A percentile compares a stretch with the other conserved stretches of the same genome.
phyloP scores from a whole-genome alignment of 2,329 filamentous ascomycete species.

The Ophiocordyceps camponoti-saundersi region DNA sequence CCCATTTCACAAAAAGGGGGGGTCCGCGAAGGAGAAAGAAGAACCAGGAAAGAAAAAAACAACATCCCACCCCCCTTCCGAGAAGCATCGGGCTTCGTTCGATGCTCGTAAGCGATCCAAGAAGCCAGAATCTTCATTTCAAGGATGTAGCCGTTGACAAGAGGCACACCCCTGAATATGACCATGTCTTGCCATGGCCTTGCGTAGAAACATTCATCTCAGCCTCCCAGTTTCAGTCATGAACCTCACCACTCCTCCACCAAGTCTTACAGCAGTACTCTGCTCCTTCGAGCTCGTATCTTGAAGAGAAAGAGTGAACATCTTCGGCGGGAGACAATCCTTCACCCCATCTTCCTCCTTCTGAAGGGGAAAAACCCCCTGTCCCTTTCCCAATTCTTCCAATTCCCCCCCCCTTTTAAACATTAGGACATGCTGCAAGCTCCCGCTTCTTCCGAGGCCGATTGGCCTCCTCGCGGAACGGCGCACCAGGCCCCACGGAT shows the following conservation, averaged over 20 bases:
- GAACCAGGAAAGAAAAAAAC: background rate
- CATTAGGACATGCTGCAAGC: background rate
- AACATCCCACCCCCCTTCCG: background rate
- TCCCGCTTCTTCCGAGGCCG: background rate
- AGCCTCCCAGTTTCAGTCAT: no score
- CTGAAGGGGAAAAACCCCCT: no score
- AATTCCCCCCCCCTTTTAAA: background rate
- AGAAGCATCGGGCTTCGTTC: background rate
- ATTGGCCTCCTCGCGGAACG: background rate
- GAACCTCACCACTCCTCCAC: background rate
- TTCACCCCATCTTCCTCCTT: no score
- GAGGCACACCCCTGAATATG: no score
- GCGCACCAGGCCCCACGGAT: background rate
- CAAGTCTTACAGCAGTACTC: background rate
- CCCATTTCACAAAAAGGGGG: background rate
- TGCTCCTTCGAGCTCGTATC: no score
- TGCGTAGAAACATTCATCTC: no score
- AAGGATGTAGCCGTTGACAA: no score
- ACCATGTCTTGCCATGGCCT: background rate
- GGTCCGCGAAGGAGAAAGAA: background rate
- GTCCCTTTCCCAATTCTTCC: no score
- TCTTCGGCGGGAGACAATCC: no score
- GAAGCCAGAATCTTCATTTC: no score
- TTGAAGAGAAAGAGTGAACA: no score
- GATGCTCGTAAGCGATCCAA: background rate